Percentiles rank a stretch among this genome's conserved stretches.
Evolutionary conservation across 192 early-diverging fungal genomes (phyloP).

Genomic region (Coemansia sp.): DNA sequence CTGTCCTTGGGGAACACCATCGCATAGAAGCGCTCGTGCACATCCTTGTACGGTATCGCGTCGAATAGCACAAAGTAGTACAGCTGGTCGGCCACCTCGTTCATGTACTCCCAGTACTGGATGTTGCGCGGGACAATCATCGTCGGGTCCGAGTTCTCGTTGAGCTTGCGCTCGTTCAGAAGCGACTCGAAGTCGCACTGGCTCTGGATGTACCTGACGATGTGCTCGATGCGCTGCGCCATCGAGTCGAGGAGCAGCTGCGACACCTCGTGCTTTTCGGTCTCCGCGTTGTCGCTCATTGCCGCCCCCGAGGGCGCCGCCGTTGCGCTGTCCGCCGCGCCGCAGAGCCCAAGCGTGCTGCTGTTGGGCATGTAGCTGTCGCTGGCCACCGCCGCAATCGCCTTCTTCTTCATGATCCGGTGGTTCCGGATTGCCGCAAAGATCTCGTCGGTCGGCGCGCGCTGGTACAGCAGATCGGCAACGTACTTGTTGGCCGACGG

Average conservation of each 20-base stretch:
- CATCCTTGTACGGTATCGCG: conserved; percentile 61
- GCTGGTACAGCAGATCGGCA: conserved; percentile 71
- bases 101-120: conserved; percentile 75
- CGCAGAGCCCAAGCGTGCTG: not conserved
- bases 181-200: conserved; percentile 59
- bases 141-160: conserved; percentile 47
- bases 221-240: conserved; percentile 42
- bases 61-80: conserved; percentile 68
- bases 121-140: conserved; percentile 70
- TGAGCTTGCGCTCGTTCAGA: conserved; percentile 39
- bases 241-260: conserved; percentile 49
- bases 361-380: conserved; percentile 48
- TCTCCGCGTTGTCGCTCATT: conserved; percentile 24
- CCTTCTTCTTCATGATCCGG: conserved; percentile 51
- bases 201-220: conserved; percentile 46
- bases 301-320: not conserved
- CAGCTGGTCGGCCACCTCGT: conserved; percentile 75
- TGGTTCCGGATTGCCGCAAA: conserved; percentile 61
- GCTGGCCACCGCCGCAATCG: conserved; percentile 43
- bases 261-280: conserved; percentile 36
- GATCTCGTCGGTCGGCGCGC: conserved; percentile 75
- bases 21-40: conserved; percentile 60
- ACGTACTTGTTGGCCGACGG: conserved; percentile 61
- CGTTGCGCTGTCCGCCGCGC: not conserved
- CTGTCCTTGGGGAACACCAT: conserved; percentile 60